Conservation (phyloP, 768 basidiomycete species). For the Calvatia gigantea region DNA sequence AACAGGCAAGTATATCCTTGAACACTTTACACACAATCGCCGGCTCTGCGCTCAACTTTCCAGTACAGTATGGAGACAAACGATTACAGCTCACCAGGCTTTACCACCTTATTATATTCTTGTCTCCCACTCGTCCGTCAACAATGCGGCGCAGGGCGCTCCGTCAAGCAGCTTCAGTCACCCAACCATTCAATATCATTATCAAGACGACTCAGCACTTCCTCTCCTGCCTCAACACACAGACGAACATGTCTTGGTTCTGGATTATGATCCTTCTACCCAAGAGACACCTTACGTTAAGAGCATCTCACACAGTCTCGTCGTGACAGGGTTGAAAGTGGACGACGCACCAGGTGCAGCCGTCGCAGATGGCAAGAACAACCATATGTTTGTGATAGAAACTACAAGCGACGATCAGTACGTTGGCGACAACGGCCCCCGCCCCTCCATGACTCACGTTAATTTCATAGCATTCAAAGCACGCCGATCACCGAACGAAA, state of each 20-base stretch:
- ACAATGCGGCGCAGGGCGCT: constrained; percentile 29
- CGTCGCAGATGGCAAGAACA: constrained; percentile 47
- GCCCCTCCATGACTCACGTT: constrained; percentile 7
- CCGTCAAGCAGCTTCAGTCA: constrained; percentile 54
- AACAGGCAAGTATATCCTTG: too few relatives aligned
- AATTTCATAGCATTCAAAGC: constrained; percentile 19
- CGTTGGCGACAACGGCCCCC: not conserved
- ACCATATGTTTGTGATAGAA: constrained; percentile 75
- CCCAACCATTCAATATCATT: constrained; percentile 77
- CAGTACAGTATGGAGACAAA: constrained; percentile 8
- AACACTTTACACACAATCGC: too few relatives aligned
- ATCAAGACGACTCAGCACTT: constrained; percentile 73
- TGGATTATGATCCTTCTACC: constrained; percentile 59
- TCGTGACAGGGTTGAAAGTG: constrained; percentile 57
- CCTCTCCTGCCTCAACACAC: constrained; percentile 55
- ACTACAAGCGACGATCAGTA: constrained; percentile 57
- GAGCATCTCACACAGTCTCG: constrained; percentile 42
- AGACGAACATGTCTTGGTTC: constrained; percentile 70
- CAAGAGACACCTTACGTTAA: constrained; percentile 41
- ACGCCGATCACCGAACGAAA: constrained; percentile 34
- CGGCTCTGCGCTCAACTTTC: too few relatives aligned
- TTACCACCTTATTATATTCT: constrained; percentile 67
- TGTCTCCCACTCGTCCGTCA: constrained; percentile 52
- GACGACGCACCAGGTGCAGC: constrained; percentile 73
- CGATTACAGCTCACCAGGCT: not conserved